A percentile compares a stretch with the other conserved stretches of the same genome.
phyloP scores from a whole-genome alignment of 2,329 filamentous ascomycete genomes.

The Ophiostoma sp. region DNA sequence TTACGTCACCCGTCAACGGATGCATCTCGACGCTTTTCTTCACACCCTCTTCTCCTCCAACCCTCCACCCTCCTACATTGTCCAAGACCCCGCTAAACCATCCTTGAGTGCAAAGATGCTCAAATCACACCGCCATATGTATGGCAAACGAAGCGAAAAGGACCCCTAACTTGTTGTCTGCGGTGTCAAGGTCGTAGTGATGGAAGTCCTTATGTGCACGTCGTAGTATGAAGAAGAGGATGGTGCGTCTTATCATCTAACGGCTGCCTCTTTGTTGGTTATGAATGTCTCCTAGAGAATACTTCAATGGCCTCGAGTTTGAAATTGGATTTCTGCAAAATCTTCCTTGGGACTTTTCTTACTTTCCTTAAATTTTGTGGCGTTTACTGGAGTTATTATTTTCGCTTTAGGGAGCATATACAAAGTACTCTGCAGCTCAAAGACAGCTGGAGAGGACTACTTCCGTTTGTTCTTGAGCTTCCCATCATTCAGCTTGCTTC shows the following conservation, averaged over 20 bases:
- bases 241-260: background rate
- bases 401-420: background rate
- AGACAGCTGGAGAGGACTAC: background rate
- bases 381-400: background rate
- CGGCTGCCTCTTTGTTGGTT: background rate
- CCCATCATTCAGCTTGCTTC: background rate
- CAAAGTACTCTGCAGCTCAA: background rate
- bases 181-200: background rate
- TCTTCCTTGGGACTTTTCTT: background rate
- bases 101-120: background rate
- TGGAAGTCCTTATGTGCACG: background rate
- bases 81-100: background rate
- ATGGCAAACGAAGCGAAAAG: background rate
- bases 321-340: background rate
- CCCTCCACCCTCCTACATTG: background rate
- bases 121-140: background rate
- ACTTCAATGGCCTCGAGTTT: background rate
- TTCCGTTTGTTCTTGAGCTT: background rate
- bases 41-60: background rate
- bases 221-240: background rate
- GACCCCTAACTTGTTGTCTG: background rate
- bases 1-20: background rate
- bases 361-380: background rate
- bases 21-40: background rate
- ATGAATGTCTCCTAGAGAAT: background rate